These are phyloP conservation scores for Fragilaria crotonensis DNA, from an alignment of 108 stramenopile species.

Conservation along the genomic window DNA sequence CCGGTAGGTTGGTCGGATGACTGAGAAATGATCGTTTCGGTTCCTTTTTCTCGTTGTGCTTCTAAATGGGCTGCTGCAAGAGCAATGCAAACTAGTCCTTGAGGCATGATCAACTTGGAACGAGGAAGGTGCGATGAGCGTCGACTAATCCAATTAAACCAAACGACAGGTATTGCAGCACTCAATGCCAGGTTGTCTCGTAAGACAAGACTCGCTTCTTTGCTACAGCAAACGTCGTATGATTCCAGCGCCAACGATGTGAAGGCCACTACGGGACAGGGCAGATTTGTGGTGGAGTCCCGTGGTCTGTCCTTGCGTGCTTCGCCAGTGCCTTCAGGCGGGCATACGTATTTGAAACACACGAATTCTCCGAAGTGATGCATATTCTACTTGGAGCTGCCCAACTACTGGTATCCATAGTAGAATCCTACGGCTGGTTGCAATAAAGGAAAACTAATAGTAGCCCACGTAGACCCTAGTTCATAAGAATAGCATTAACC, in stretches of 20 bases:
- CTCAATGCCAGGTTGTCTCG: conserved; percentile 6
- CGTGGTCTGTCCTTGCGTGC: background rate
- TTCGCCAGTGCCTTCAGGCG: too few species aligned
- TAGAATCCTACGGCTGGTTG: too few species aligned
- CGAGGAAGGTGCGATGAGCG: background rate
- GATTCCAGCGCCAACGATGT: conserved; percentile 4
- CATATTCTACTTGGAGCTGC: too few species aligned
- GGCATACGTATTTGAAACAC: too few species aligned
- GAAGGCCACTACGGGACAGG: background rate
- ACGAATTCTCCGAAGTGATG: too few species aligned
- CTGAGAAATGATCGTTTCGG: background rate
- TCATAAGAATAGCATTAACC: too few species aligned
- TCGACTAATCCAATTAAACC: conserved; percentile 6
- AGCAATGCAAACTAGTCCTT: conserved; percentile 34
- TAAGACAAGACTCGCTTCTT: conserved; percentile 5
- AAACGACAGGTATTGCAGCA: conserved; percentile 2
- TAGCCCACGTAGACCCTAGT: too few species aligned
- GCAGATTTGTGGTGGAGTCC: background rate
- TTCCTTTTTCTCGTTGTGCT: background rate
- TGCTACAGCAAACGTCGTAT: background rate
- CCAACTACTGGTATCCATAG: too few species aligned
- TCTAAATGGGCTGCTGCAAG: conserved; percentile 38
- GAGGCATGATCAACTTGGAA: conserved; percentile 3
- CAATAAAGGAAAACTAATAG: too few species aligned
- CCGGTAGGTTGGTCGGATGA: conserved; percentile 3